phyloP scores from a whole-genome alignment of 2,329 filamentous ascomycete species.

The Alternaria atra region DNA sequence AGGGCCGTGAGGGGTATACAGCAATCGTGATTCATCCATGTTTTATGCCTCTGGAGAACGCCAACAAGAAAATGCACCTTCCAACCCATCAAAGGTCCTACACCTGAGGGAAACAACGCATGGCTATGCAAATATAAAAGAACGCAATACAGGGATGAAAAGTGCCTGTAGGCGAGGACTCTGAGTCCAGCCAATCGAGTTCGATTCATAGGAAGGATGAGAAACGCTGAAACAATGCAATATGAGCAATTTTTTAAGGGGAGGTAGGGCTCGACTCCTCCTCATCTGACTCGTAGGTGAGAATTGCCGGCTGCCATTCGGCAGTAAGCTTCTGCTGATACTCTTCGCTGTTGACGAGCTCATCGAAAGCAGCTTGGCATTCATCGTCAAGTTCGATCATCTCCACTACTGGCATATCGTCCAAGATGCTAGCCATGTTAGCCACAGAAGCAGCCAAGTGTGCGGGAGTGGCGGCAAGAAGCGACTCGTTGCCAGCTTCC shows the following conservation, averaged over 20 bases:
- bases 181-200: not conserved
- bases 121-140: slow-evolving; percentile 1
- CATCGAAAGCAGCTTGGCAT: slow-evolving; percentile 22
- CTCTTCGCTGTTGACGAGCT: slow-evolving; percentile 15
- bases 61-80: slow-evolving; percentile 8
- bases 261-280: slow-evolving; percentile 29
- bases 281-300: slow-evolving; percentile 38
- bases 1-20: slow-evolving; percentile 8
- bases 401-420: slow-evolving; percentile 31
- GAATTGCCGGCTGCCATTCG: slow-evolving; percentile 23
- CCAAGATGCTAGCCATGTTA: slow-evolving; percentile 17
- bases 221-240: slow-evolving; percentile 11
- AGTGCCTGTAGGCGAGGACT: not conserved
- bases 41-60: slow-evolving; percentile 4
- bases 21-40: slow-evolving; percentile 7
- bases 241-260: slow-evolving; percentile 1
- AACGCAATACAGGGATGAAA: not conserved
- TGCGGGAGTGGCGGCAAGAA: slow-evolving; percentile 29
- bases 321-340: slow-evolving; percentile 23
- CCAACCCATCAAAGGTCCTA: not conserved
- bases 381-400: slow-evolving; percentile 30
- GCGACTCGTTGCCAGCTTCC: slow-evolving; percentile 35
- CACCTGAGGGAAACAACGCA: not conserved
- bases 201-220: not conserved
- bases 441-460: slow-evolving; percentile 13